These are phyloP conservation scores for Eremothecium cymbalariae DNA, from an alignment of 1,139 yeast genomes.

Conservation along the genomic window DNA sequence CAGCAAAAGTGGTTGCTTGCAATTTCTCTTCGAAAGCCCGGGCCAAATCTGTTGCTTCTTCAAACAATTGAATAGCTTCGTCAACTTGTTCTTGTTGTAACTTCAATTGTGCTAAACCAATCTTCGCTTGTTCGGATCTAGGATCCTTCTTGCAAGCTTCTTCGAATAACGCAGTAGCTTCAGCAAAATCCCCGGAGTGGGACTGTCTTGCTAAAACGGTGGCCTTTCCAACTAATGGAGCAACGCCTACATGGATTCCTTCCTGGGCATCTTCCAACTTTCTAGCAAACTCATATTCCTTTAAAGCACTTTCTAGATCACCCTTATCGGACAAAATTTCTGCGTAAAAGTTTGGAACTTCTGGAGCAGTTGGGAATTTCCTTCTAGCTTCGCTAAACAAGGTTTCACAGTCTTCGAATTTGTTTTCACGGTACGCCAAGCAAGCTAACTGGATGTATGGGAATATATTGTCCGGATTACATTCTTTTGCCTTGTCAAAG, in stretches of 20 bases:
- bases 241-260: conserved; percentile 58
- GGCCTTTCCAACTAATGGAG: conserved; percentile 89
- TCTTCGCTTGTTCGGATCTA: conserved; percentile 78
- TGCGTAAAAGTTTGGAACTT: conserved; percentile 91
- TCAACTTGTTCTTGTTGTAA: conserved; percentile 75
- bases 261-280: conserved; percentile 55
- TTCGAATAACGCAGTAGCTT: conserved; percentile 61
- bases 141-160: conserved; percentile 81
- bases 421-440: conserved; percentile 76
- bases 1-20: conserved; percentile 88
- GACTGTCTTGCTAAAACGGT: conserved; percentile 57
- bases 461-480: conserved; percentile 69
- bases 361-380: conserved; percentile 80
- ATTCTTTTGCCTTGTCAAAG: conserved; percentile 67
- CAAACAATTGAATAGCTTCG: conserved; percentile 75
- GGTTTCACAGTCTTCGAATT: conserved; percentile 50
- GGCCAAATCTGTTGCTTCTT: conserved; percentile 72
- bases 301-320: conserved; percentile 61
- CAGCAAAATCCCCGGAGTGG: conserved; percentile 43
- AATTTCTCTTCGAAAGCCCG: conserved; percentile 81
- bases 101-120: conserved; percentile 84
- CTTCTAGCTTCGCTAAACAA: conserved; percentile 66
- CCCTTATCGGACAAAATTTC: conserved; percentile 83
- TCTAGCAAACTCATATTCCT: conserved; percentile 81
- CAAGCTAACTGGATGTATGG: conserved; percentile 92